A percentile compares a stretch with the other conserved stretches of the same genome.
Conservation (phyloP, 805 yeast genomes). For the Trichomonascus vanleenenianus region DNA sequence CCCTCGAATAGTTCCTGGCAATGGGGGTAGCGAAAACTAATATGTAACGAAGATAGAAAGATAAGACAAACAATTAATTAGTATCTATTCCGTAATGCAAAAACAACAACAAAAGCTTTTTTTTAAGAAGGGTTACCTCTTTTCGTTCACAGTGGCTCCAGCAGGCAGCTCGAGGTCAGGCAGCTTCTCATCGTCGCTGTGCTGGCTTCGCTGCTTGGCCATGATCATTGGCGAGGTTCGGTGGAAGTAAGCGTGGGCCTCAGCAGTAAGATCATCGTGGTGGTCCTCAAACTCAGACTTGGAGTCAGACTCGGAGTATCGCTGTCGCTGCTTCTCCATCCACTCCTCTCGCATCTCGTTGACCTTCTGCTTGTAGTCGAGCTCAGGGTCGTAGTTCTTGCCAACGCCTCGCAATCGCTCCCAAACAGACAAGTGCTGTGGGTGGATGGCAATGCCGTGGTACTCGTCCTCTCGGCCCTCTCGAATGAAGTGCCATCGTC, state of each 20-base stretch:
- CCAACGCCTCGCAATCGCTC: constrained; percentile 25
- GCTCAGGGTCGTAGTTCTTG: constrained; percentile 29
- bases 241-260: constrained; percentile 30
- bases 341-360: constrained; percentile 27
- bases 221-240: constrained; percentile 29
- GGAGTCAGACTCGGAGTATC: constrained; percentile 17
- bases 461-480: constrained; percentile 27
- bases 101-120: background rate
- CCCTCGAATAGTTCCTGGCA: no score
- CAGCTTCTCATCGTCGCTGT: constrained; percentile 21
- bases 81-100: background rate
- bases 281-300: constrained; percentile 15
- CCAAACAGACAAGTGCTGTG: constrained; percentile 26
- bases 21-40: no score
- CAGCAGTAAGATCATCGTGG: constrained; percentile 23
- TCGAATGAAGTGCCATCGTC: constrained; percentile 25
- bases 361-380: constrained; percentile 28
- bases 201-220: constrained; percentile 16
- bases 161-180: constrained; percentile 24
- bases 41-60: no score
- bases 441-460: constrained; percentile 30
- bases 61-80: background rate
- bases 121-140: background rate
- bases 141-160: constrained; percentile 16
- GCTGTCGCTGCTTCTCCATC: constrained; percentile 25